Conservation (phyloP, 768 basidiomycete genomes). For the Trametes punicea region DNA sequence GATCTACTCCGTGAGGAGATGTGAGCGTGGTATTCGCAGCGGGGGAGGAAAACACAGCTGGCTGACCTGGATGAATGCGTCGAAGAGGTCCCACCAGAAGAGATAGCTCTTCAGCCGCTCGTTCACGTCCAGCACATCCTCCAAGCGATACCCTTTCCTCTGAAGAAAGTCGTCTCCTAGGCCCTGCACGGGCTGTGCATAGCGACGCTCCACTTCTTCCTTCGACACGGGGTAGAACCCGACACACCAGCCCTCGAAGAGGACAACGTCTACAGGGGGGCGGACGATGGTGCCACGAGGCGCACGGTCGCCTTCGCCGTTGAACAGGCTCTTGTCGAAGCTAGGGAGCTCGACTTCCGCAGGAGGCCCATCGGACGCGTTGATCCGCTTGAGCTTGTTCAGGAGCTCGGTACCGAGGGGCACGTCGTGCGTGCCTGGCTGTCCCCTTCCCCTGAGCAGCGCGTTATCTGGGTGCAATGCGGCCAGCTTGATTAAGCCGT, state of each 20-base stretch:
- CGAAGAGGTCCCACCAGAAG: conserved; percentile 66
- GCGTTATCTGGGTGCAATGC: conserved; percentile 51
- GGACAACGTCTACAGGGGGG: conserved; percentile 69
- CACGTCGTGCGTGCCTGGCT: conserved; percentile 90
- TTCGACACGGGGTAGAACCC: conserved; percentile 70
- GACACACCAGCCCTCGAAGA: conserved; percentile 96
- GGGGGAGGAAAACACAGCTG: neutral
- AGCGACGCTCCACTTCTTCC: conserved; percentile 51
- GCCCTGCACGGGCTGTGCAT: conserved; percentile 37
- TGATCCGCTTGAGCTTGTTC: conserved; percentile 43
- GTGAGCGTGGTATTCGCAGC: neutral
- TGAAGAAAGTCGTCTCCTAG: conserved; percentile 32
- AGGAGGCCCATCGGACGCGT: conserved; percentile 17
- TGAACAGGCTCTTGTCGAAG: conserved; percentile 83
- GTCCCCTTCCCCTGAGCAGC: conserved; percentile 81
- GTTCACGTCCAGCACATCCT: conserved; percentile 65
- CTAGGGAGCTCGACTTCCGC: conserved; percentile 55
- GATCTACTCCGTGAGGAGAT: conserved; percentile 31
- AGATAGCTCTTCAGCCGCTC: conserved; percentile 55
- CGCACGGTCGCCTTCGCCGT: conserved; percentile 82
- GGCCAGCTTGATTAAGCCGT: conserved; percentile 55
- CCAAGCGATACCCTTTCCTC: conserved; percentile 39
- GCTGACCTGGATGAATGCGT: conserved; percentile 73
- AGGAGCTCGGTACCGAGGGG: conserved; percentile 57
- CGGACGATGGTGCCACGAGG: conserved; percentile 44